Base-by-base conservation (phyloP, 1,139 yeast genomes). In the Kodamaea ohmeri region DNA sequence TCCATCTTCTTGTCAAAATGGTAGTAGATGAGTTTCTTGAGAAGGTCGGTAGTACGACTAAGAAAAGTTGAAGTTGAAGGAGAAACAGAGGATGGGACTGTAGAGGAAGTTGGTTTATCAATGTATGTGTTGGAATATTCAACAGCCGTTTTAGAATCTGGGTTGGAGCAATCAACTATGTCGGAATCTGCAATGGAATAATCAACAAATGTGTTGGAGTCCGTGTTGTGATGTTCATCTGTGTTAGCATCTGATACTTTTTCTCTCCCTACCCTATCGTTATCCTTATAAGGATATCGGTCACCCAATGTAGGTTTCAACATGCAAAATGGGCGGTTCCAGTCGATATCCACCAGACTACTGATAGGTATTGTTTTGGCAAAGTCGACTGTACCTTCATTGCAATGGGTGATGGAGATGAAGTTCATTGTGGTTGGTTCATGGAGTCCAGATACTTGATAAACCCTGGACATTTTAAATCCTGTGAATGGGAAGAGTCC, bases 321-420 rank as follows among this genome's bases (percentile, higher is more conserved):
- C 42, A 78, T 48, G 46, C 86, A 79, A 40, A 80, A 59, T 3
- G 82, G 76, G 3, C 44, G 54, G 1, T 63, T 64, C 86, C 88
- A 82, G 35, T 66, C 63, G 18, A 78, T 61, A 39, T 35, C 37
- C 17, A 16, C 15, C 37, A 65, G 58, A 12, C 68, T 52, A 19
- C 53, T 51, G 2, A 69, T 58, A 36, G 63, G 49, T 4, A 65
- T 38, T 2, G 60, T 62, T 34, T 73, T 64, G 34, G 69, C 75
- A 53, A 69, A 73, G 37, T 71, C 73, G 3, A 71, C 63, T n/a
- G 55, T 55, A 0, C 90, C 90, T 12, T 63, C 60, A 20, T 67
- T 57, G 53, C 90, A 83, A 47, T 75, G 81, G 0, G 75, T 64
- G 12, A 83, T 50, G 1, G 74, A 58, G 7, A 81, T 55, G 44